Percentiles rank a stretch among this genome's conserved stretches.
Conservation (phyloP, 2,329 filamentous ascomycete genomes). For the Aspergillus fischeri region DNA sequence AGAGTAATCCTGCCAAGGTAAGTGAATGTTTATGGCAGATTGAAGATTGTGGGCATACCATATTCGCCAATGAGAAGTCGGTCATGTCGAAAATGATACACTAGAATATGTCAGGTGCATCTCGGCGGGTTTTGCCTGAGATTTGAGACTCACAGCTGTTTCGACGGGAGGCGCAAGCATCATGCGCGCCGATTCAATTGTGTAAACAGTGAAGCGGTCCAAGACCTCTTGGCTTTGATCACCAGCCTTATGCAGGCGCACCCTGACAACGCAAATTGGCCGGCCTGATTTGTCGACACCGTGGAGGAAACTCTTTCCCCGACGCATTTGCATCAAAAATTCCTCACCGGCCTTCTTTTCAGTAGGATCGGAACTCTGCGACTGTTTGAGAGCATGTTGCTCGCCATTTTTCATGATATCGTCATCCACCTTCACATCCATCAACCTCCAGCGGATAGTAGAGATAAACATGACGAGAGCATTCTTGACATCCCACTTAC, state of each 20-base stretch:
- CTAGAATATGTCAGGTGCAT: conserved; percentile 44
- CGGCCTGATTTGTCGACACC: conserved; percentile 78
- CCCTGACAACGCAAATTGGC: conserved; percentile 82
- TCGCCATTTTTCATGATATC: conserved; percentile 80
- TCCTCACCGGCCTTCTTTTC: conserved; percentile 68
- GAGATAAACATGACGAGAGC: conserved; percentile 91
- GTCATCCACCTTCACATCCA: conserved; percentile 82
- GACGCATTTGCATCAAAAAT: conserved; percentile 75
- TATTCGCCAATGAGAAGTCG: conserved; percentile 87
- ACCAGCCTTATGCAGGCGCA: conserved; percentile 72
- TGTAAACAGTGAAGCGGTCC: conserved; percentile 86
- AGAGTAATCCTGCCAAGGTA: conserved; percentile 66
- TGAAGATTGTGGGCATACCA: conserved; percentile 53
- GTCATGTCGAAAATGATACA: conserved; percentile 96
- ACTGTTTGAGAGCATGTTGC: conserved; percentile 57
- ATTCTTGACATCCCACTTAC: conserved; percentile 93
- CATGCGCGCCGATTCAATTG: conserved; percentile 91
- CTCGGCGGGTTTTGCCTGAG: conserved; percentile 6
- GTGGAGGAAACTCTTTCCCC: conserved; percentile 92
- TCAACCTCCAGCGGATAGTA: conserved; percentile 84
- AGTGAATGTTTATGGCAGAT: background rate
- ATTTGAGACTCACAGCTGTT: conserved; percentile 68
- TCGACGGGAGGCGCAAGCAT: conserved; percentile 75
- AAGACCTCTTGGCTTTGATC: conserved; percentile 78
- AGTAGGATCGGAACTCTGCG: conserved; percentile 55